Conservation (phyloP, 2,329 filamentous ascomycete species). For the Colletotrichum sp. region DNA sequence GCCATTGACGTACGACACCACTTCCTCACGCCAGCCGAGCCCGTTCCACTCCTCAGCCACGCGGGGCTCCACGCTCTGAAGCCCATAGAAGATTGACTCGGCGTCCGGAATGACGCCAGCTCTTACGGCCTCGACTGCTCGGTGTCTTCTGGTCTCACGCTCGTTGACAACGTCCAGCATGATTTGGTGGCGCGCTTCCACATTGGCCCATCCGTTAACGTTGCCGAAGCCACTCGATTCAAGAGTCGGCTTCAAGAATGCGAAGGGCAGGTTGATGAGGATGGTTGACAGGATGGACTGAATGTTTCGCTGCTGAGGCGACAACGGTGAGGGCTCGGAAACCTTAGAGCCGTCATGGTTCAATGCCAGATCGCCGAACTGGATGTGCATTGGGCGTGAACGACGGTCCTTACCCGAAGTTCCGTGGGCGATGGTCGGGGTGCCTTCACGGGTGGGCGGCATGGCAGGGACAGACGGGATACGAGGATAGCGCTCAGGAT, state of each 20-base stretch:
- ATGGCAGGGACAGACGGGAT: constrained; percentile 49
- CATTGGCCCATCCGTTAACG: constrained; percentile 54
- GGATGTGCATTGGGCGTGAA: constrained; percentile 66
- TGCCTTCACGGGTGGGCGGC: constrained; percentile 32
- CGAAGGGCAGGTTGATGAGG: constrained; percentile 73
- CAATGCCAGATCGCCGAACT: constrained; percentile 70
- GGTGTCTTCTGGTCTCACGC: constrained; percentile 61
- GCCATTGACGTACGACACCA: constrained; percentile 38
- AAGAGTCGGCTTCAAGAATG: constrained; percentile 68
- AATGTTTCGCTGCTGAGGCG: constrained; percentile 23
- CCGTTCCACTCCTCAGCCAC: constrained; percentile 49
- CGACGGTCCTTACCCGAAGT: constrained; percentile 43
- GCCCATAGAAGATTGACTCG: constrained; percentile 38
- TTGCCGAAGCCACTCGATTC: constrained; percentile 63
- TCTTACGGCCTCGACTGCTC: constrained; percentile 47
- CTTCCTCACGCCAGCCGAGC: constrained; percentile 55
- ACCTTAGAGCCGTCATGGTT: constrained; percentile 34
- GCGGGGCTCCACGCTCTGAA: constrained; percentile 41
- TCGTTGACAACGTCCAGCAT: constrained; percentile 58
- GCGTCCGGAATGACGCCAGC: constrained; percentile 38
- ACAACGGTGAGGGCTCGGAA: neutral
- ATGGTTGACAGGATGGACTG: constrained; percentile 66
- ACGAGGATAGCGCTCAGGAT: constrained; percentile 43
- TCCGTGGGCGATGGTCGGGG: constrained; percentile 41
- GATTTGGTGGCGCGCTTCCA: constrained; percentile 50